These are phyloP conservation scores for Tylopilus sp. DNA, from an alignment of 1,284 basidiomycete species.

Conservation along the genomic window DNA sequence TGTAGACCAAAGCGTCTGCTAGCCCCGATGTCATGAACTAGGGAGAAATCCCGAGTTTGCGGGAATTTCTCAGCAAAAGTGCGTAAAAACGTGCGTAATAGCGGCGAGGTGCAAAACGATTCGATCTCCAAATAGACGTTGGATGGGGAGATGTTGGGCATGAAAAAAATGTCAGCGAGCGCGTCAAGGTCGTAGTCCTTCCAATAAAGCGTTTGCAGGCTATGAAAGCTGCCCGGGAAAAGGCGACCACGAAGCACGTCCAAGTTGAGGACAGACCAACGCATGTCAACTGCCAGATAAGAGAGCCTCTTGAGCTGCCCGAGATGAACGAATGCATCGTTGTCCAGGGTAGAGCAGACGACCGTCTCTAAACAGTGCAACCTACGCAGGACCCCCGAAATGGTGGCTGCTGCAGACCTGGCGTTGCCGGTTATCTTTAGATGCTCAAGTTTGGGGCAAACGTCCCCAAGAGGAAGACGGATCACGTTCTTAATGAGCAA, in stretches of 20 bases:
- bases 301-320: constrained; percentile 22
- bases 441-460: constrained; percentile 19
- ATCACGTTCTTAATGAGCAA: constrained; percentile 11
- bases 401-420: constrained; percentile 12
- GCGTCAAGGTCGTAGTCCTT: constrained; percentile 21
- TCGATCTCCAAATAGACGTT: constrained; percentile 22
- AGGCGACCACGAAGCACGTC: constrained; percentile 15
- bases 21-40: constrained; percentile 23
- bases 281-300: constrained; percentile 21
- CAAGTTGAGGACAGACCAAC: constrained; percentile 21
- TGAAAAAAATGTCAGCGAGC: constrained; percentile 21
- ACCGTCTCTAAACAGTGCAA: constrained; percentile 16
- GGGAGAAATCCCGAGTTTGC: constrained; percentile 18
- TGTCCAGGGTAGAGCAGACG: constrained; percentile 21
- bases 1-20: constrained; percentile 23
- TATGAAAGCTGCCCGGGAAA: constrained; percentile 10
- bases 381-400: constrained; percentile 18
- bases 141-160: constrained; percentile 17
- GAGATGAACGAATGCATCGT: constrained; percentile 26
- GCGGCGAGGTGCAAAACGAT: constrained; percentile 21
- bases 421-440: constrained; percentile 26
- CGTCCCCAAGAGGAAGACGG: constrained; percentile 12
- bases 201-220: constrained; percentile 20
- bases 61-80: constrained; percentile 19
- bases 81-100: constrained; percentile 16